These are phyloP conservation scores for Tricladium varicosporioides DNA, from an alignment of 2,329 filamentous ascomycete species.

Conservation along the genomic window DNA sequence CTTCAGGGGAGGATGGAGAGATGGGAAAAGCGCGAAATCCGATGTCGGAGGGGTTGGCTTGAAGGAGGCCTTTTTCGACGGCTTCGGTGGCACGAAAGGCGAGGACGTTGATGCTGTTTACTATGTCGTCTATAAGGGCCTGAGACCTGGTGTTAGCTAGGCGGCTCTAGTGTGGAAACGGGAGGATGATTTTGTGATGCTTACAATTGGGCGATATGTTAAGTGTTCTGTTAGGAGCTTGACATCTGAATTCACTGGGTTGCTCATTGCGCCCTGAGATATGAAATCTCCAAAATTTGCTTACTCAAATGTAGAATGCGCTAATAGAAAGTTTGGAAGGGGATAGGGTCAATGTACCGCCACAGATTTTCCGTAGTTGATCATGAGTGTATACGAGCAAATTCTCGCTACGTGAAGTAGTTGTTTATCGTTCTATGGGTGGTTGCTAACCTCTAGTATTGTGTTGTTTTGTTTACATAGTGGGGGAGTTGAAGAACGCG, in stretches of 20 bases:
- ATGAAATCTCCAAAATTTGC: background rate
- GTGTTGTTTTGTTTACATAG: too few relatives aligned
- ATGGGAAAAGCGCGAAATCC: constrained; percentile 66
- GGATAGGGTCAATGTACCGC: background rate
- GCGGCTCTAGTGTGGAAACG: background rate
- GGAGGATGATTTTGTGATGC: constrained; percentile 34
- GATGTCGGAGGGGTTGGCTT: constrained; percentile 69
- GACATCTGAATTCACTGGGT: constrained; percentile 37
- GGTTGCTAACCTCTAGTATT: too few relatives aligned
- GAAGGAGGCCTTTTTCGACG: constrained; percentile 78
- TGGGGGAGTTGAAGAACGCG: too few relatives aligned
- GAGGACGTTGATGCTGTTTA: constrained; percentile 93
- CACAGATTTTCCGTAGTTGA: background rate
- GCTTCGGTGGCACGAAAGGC: constrained; percentile 86
- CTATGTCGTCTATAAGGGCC: constrained; percentile 96
- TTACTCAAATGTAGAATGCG: too few relatives aligned
- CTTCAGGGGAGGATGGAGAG: constrained; percentile 40
- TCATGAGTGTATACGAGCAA: too few relatives aligned
- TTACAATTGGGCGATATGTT: constrained; percentile 85
- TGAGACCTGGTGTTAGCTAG: constrained; percentile 36
- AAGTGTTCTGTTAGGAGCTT: constrained; percentile 92
- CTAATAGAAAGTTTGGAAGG: too few relatives aligned
- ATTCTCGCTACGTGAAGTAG: too few relatives aligned
- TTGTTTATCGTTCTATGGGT: too few relatives aligned
- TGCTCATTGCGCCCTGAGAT: constrained; percentile 23